phyloP scores from a whole-genome alignment of 1,284 basidiomycete genomes.

The Taiwanofungus camphoratus region DNA sequence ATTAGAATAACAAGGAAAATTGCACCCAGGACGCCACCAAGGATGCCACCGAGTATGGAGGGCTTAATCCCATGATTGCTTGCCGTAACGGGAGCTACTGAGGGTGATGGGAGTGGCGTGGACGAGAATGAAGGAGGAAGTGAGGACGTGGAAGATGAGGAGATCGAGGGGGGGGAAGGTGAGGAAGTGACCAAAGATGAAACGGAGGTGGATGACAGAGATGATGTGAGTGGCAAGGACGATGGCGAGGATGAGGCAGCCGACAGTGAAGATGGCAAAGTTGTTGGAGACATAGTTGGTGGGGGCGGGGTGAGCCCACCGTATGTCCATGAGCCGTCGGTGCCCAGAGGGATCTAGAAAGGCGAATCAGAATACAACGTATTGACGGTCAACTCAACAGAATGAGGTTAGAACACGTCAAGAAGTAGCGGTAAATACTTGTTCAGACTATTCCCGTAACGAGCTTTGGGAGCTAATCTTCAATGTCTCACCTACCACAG shows the following conservation, averaged over 20 bases:
- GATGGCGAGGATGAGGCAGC: constrained; percentile 21
- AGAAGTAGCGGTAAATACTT: no score
- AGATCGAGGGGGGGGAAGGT: constrained; percentile 11
- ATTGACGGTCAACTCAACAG: background rate
- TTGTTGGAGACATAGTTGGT: constrained; percentile 9
- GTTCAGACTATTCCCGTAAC: no score
- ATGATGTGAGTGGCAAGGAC: constrained; percentile 9
- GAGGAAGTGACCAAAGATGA: constrained; percentile 21
- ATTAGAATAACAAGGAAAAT: constrained; percentile 44
- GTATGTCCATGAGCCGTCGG: constrained; percentile 53
- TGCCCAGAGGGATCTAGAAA: constrained; percentile 60
- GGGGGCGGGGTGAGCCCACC: constrained; percentile 42
- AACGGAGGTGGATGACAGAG: constrained; percentile 7
- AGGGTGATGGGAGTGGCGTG: constrained; percentile 10
- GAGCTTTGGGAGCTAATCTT: no score
- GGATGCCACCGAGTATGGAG: constrained; percentile 24
- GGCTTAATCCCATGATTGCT: constrained; percentile 25
- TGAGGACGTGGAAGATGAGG: constrained; percentile 23
- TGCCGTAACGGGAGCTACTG: constrained; percentile 18
- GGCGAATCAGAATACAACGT: background rate
- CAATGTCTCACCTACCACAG: no score
- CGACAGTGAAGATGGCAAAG: constrained; percentile 14
- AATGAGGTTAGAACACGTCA: background rate
- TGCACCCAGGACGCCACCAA: constrained; percentile 34
- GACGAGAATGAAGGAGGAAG: constrained; percentile 17